These are phyloP conservation scores for Jackrogersella minutella DNA, from an alignment of 495 filamentous ascomycete genomes.

Conservation along the genomic window DNA sequence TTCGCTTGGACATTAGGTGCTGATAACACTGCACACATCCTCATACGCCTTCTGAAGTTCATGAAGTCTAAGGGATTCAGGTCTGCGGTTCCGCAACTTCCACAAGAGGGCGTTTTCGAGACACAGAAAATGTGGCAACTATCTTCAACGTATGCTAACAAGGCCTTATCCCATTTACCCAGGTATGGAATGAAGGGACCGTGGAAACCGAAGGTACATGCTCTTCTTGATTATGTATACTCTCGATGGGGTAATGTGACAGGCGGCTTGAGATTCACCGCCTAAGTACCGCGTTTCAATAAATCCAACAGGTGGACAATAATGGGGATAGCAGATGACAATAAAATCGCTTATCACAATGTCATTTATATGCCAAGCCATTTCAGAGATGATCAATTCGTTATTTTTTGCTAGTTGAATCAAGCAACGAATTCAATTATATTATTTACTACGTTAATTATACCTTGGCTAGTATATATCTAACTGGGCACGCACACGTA, in stretches of 20 bases:
- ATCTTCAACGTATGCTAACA: conserved; percentile 7
- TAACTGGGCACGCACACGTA: too few relatives aligned
- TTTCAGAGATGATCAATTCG: too few relatives aligned
- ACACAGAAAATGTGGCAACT: conserved; percentile 12
- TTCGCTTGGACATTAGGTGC: conserved; percentile 68
- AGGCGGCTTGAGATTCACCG: conserved; percentile 7
- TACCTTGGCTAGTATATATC: too few relatives aligned
- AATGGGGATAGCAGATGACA: too few relatives aligned
- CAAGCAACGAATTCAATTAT: too few relatives aligned
- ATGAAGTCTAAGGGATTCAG: conserved; percentile 13
- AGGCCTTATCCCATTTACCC: not conserved
- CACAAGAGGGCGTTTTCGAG: not conserved
- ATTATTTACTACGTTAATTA: too few relatives aligned
- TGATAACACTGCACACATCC: conserved; percentile 59
- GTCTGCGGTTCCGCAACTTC: conserved; percentile 2
- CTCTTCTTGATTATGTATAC: conserved; percentile 6
- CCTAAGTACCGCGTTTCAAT: not conserved
- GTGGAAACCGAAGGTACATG: conserved; percentile 17
- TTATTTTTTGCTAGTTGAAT: too few relatives aligned
- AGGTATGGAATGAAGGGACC: conserved; percentile 21
- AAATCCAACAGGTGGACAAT: not conserved
- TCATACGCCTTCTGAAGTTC: conserved; percentile 45
- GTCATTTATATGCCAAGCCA: too few relatives aligned
- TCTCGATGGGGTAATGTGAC: conserved; percentile 27
- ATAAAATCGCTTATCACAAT: not conserved